Conservation (phyloP, 192 early-diverging fungal species). For the Coemansia sp. region DNA sequence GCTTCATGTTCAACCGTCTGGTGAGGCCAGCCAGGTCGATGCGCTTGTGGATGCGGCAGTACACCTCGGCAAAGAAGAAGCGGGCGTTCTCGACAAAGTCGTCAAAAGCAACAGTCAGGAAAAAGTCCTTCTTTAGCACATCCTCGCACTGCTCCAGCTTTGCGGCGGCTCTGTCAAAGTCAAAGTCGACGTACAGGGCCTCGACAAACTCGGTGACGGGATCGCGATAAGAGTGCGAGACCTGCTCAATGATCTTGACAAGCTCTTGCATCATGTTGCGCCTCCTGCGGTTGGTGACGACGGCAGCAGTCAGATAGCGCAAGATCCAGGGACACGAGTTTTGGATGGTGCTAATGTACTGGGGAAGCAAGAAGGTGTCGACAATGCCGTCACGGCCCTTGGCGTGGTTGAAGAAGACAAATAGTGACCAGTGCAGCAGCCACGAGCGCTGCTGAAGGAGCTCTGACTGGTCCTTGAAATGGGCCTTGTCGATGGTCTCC, state of each 20-base stretch:
- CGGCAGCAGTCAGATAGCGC: conserved; percentile 90
- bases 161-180: conserved; percentile 89
- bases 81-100: conserved; percentile 96
- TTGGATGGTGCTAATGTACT: conserved; percentile 97
- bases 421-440: conserved; percentile 96
- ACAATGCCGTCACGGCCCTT: conserved; percentile 93
- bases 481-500: conserved; percentile 86
- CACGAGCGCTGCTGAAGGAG: conserved; percentile 93
- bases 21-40: conserved; percentile 89
- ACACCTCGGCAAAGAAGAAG: conserved; percentile 94
- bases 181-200: conserved; percentile 89
- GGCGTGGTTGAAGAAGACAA: conserved; percentile 98
- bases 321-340: conserved; percentile 96
- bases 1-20: conserved; percentile 80
- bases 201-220: conserved; percentile 95
- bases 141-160: conserved; percentile 88
- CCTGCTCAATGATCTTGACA: conserved; percentile 86
- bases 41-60: conserved; percentile 96
- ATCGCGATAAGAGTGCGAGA: conserved; percentile 80
- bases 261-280: conserved; percentile 87
- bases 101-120: conserved; percentile 82
- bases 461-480: conserved; percentile 74
- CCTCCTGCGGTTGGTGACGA: conserved; percentile 89
- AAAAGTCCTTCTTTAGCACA: conserved; percentile 89
- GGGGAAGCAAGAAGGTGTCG: conserved; percentile 88